Evolutionary conservation across 2,329 filamentous ascomycete genomes (phyloP).

Genomic region (Eutypella sp.): DNA sequence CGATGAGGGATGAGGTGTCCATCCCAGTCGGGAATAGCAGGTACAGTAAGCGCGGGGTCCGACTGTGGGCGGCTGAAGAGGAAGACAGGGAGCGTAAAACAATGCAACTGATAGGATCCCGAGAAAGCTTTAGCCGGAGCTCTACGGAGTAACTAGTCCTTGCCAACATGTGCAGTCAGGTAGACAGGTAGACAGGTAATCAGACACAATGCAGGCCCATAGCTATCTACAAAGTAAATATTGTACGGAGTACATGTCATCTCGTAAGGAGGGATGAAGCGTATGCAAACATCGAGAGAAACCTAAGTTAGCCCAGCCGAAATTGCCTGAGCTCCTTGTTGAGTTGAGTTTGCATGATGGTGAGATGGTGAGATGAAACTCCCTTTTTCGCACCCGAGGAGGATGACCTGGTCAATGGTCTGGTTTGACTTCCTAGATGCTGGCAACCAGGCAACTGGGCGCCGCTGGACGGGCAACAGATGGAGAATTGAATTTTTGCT

Average conservation of each 20-base stretch:
- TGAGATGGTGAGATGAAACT: background rate
- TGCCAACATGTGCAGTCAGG: no score
- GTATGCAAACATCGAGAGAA: no score
- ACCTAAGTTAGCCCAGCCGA: background rate
- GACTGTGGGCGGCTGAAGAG: background rate
- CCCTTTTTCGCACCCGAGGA: background rate
- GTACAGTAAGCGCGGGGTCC: slow-evolving; percentile 1
- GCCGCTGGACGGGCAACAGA: no score
- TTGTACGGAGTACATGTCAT: no score
- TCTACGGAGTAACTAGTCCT: no score
- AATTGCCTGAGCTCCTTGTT: background rate
- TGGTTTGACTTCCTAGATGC: no score
- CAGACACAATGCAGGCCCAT: no score
- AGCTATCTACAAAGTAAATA: background rate
- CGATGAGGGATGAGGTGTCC: background rate
- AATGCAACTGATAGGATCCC: background rate
- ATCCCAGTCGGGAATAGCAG: background rate
- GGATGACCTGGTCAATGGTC: background rate
- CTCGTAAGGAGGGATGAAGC: no score
- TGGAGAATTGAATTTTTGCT: background rate
- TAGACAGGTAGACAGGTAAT: no score
- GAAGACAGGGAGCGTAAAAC: background rate
- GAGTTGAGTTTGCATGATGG: background rate
- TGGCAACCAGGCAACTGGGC: no score
- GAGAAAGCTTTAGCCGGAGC: background rate